Conservation (phyloP, 2,329 filamentous ascomycete genomes). For the Penicillium vulpinum region DNA sequence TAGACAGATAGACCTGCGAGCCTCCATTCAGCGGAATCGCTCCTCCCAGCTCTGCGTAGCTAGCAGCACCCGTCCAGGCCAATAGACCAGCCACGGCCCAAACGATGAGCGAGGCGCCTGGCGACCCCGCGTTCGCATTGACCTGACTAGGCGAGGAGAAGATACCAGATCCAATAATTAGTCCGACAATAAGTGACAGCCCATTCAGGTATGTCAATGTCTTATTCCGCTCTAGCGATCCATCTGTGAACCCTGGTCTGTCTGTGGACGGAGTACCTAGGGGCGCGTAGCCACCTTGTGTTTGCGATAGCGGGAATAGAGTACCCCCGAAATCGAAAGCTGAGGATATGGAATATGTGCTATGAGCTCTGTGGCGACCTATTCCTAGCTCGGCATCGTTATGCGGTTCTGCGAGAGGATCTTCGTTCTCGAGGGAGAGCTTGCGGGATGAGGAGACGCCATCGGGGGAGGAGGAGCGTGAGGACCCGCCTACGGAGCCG, state of each 20-base stretch:
- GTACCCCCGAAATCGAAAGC: conserved; percentile 95
- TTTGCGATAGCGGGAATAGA: conserved; percentile 87
- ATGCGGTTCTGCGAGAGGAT: conserved; percentile 61
- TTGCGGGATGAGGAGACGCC: conserved; percentile 90
- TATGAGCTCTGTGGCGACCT: conserved; percentile 51
- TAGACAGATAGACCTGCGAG: conserved; percentile 87
- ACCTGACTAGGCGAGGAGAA: conserved; percentile 94
- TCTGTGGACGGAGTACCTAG: conserved; percentile 72
- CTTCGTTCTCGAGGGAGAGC: conserved; percentile 83
- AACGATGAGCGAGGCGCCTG: conserved; percentile 84
- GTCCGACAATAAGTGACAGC: conserved; percentile 80
- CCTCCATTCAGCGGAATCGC: conserved; percentile 95
- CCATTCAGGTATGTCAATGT: conserved; percentile 94
- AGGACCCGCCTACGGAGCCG: conserved; percentile 62
- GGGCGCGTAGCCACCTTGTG: conserved; percentile 77
- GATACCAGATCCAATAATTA: conserved; percentile 95
- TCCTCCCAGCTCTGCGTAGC: conserved; percentile 92
- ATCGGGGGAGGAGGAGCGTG: conserved; percentile 72
- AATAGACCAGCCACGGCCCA: conserved; percentile 90
- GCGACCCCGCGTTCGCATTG: conserved; percentile 85
- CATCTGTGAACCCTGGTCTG: conserved; percentile 56
- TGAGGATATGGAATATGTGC: conserved; percentile 86
- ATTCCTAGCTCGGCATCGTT: conserved; percentile 56
- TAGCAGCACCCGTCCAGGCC: conserved; percentile 93
- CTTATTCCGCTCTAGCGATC: conserved; percentile 91